Conservation (phyloP, 371 early-diverging fungal species). For the Mortierella sp. region DNA sequence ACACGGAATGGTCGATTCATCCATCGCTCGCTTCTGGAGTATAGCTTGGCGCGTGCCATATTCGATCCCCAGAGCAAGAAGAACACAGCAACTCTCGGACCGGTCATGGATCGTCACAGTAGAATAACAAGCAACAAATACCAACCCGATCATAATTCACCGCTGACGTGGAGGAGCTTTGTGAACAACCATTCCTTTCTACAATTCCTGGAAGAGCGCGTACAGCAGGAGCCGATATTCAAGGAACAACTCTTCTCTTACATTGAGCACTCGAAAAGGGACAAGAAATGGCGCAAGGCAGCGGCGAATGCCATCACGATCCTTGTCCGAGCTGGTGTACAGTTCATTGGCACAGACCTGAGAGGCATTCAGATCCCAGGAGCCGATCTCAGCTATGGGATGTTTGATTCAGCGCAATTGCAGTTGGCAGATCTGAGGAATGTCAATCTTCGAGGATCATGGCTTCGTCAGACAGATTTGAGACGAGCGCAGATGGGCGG, state of each 20-base stretch:
- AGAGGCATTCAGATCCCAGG: constrained; percentile 6
- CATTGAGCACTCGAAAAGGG: neutral
- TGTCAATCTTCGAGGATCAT: neutral
- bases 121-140: neutral
- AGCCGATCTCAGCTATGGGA: constrained; percentile 5
- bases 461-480: neutral
- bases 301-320: constrained; percentile 15
- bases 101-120: neutral
- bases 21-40: constrained; percentile 7
- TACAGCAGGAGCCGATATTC: neutral
- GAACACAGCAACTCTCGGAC: neutral
- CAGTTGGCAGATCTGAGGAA: neutral
- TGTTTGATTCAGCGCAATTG: neutral
- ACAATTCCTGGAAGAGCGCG: neutral
- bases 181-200: neutral
- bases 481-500: neutral
- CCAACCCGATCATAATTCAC: neutral
- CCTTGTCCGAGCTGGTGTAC: constrained; percentile 1
- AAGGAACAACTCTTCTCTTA: neutral
- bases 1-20: constrained; percentile 1
- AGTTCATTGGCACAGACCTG: constrained; percentile 1
- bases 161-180: neutral
- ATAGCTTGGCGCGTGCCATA: neutral
- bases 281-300: neutral
- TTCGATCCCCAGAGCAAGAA: neutral